Evolutionary conservation across 441 rosid genomes (phyloP).

Genomic region (Adansonia rubrostipa): DNA sequence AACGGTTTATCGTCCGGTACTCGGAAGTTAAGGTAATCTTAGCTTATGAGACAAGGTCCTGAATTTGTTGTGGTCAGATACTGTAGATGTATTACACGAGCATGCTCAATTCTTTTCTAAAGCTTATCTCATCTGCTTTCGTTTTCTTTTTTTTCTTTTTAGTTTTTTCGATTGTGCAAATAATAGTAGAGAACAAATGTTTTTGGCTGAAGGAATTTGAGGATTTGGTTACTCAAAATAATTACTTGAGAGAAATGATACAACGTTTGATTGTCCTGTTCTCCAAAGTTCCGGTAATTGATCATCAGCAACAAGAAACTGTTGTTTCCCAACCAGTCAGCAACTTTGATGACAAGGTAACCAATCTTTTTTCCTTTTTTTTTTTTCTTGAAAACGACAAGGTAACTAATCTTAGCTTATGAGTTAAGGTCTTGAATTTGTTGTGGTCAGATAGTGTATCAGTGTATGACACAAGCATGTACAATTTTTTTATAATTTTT

Average conservation of each 20-base stretch:
- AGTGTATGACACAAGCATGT: neutral
- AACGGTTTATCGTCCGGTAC: neutral
- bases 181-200: neutral
- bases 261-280: neutral
- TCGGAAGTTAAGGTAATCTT: neutral
- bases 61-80: neutral
- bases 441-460: neutral
- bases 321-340: neutral
- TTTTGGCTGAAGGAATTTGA: constrained; percentile 8
- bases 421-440: neutral
- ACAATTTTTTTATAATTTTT: too few relatives aligned
- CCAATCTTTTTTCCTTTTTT: too few relatives aligned
- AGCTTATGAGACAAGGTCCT: neutral
- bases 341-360: neutral
- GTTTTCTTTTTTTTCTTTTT: neutral
- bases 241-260: neutral
- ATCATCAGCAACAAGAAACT: neutral
- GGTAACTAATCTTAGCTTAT: neutral
- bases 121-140: neutral
- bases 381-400: too few relatives aligned
- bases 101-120: too few relatives aligned
- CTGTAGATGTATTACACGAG: neutral
- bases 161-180: neutral
- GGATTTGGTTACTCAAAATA: neutral
- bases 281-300: neutral